These are phyloP conservation scores for Penicillium sp. DNA, from an alignment of 2,329 filamentous ascomycete genomes.

Conservation along the genomic window DNA sequence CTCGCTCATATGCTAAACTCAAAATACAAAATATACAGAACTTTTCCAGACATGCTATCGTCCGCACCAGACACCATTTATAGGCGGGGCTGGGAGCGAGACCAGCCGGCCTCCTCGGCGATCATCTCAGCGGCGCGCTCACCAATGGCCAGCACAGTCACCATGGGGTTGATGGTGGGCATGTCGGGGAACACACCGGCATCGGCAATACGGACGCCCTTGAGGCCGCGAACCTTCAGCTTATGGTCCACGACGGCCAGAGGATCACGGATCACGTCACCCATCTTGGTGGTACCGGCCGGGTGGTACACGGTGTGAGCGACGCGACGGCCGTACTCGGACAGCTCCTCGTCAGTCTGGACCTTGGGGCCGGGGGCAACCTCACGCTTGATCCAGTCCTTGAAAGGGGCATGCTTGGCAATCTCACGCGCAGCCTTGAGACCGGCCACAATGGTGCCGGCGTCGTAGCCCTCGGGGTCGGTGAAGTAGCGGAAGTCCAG, in stretches of 20 bases:
- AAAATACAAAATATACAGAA: conserved; percentile 11
- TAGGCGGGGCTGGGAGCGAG: conserved; percentile 51
- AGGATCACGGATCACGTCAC: conserved; percentile 61
- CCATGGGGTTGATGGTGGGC: conserved; percentile 82
- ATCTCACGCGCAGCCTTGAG: conserved; percentile 72
- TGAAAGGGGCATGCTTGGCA: conserved; percentile 70
- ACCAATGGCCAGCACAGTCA: conserved; percentile 77
- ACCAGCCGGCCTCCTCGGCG: conserved; percentile 66
- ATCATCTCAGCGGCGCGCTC: conserved; percentile 83
- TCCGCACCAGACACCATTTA: conserved; percentile 26
- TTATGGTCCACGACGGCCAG: conserved; percentile 74
- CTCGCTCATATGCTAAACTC: conserved; percentile 23
- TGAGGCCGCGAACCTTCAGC: conserved; percentile 66
- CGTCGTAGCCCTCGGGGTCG: conserved; percentile 78
- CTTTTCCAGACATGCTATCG: conserved; percentile 17
- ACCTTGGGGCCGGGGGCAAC: conserved; percentile 69
- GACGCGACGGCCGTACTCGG: conserved; percentile 71
- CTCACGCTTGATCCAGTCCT: conserved; percentile 75
- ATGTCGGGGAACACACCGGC: conserved; percentile 86
- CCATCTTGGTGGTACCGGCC: conserved; percentile 87
- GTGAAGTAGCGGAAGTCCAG: conserved; percentile 89
- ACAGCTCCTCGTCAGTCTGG: conserved; percentile 72
- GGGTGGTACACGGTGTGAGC: conserved; percentile 91
- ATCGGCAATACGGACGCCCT: conserved; percentile 73
- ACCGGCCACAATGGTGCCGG: conserved; percentile 71